Base-by-base conservation (phyloP, 192 early-diverging fungal species). In the Podila clonocystis region DNA sequence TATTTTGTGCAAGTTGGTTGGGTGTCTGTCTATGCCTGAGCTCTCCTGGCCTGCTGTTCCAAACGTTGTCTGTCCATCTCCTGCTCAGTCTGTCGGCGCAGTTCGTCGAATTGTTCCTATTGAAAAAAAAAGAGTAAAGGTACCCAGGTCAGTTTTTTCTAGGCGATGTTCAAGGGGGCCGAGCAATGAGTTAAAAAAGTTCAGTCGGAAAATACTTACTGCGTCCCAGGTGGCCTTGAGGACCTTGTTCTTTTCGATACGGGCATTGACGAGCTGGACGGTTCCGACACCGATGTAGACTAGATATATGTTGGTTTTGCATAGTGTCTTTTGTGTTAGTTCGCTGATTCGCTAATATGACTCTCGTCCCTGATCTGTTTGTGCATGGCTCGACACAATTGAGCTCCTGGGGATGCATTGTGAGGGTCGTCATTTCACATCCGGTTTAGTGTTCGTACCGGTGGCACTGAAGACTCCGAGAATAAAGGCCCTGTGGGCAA, bases 21-120 rank as follows among this genome's bases (percentile, higher is more conserved):
- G 41, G 17, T 45, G 13, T 41, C 11, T 45, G 41, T 61, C 30
- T 58, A 65, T 77, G 64, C 28, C 19, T 67, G 60, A 5, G 49
- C 31, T 73, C 77, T 68, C 33, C 77, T 80, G 50, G 59, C 58
- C 67, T 80, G 77, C 77, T 80, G 77, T 33, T 80, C 77, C 61
- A 61, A 7, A 49, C 77, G 58, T 49, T 80, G 77, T 65, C 77
- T 72, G 36, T 72, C 77, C 77, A 80, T 80, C 55, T 80, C 71
- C 4, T 57, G 11, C 26, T 80, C 77, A 31, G 70, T 70, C 48
- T 73, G 77, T 29, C 67, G 65, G 33, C 77, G 77, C 58, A 80
- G 58, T 34, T 80, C 77, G 17, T 65, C 77, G 68, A 80, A 61
- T 80, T 80, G 77, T 80, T 80, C 77, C 77, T 80, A 80, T 15